phyloP scores from a whole-genome alignment of 208 protist species.

The Trypanosomatidae sp. region DNA sequence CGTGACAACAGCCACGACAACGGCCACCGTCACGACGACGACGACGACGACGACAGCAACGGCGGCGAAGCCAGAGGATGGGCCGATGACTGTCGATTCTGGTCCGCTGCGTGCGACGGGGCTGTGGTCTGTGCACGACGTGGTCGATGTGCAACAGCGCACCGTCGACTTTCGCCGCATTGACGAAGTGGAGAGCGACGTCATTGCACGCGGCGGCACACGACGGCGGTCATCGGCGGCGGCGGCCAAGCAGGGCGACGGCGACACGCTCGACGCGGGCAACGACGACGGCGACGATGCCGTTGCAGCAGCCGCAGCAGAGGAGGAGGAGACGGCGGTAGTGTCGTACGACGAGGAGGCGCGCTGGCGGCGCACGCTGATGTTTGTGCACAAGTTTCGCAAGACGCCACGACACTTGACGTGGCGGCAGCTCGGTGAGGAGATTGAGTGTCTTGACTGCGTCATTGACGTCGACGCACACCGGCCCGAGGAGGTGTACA shows the following conservation, averaged over 20 bases:
- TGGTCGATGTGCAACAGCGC: conserved; percentile 45
- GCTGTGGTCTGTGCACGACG: conserved; percentile 66
- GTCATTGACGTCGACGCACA: conserved; percentile 77
- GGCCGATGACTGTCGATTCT: no score
- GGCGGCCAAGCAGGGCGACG: no score
- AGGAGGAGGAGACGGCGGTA: conserved; percentile 55
- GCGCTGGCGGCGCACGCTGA: conserved; percentile 78
- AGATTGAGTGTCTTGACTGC: conserved; percentile 86
- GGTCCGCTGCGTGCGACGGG: conserved; percentile 55
- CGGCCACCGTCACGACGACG: no score
- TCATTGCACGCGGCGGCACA: no score
- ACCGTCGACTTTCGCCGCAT: conserved; percentile 79
- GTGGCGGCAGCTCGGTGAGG: conserved; percentile 77
- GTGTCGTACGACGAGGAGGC: conserved; percentile 71
- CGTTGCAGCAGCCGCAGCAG: no score
- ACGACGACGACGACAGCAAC: no score
- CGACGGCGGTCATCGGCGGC: no score
- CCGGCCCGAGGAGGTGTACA: conserved; percentile 80
- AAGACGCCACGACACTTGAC: conserved; percentile 81
- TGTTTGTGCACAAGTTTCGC: conserved; percentile 83
- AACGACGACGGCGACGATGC: no score
- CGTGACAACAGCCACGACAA: no score
- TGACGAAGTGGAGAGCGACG: conserved; percentile 78
- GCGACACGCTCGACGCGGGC: no score
- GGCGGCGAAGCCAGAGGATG: no score